These are phyloP conservation scores for Naganishia liquefaciens DNA, from an alignment of 1,284 basidiomycete species.

Conservation along the genomic window DNA sequence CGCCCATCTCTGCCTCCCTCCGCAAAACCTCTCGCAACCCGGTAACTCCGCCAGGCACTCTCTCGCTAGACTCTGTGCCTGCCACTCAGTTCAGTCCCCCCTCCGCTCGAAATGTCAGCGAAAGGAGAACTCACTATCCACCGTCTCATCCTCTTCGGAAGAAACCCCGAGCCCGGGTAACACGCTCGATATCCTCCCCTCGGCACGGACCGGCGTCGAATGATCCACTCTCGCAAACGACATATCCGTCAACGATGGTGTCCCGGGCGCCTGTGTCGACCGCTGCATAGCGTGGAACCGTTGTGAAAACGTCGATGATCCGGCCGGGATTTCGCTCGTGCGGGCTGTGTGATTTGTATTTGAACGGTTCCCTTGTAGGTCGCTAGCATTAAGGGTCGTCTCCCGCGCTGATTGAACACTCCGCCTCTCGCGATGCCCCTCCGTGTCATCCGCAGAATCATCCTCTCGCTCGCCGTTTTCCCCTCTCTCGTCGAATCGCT, in stretches of 20 bases:
- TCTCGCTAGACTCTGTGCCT: constrained; percentile 16
- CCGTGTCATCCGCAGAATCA: background rate
- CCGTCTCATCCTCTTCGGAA: constrained; percentile 15
- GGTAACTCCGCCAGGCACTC: background rate
- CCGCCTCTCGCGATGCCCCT: too few relatives aligned
- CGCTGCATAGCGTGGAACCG: constrained; percentile 11
- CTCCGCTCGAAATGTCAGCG: background rate
- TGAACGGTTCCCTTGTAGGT: background rate
- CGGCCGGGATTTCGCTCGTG: background rate
- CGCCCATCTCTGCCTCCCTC: background rate
- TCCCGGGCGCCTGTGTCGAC: background rate
- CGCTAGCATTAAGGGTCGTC: background rate
- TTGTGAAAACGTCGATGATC: background rate
- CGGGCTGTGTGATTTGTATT: too few relatives aligned
- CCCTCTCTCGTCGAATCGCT: too few relatives aligned
- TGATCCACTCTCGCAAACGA: constrained; percentile 9
- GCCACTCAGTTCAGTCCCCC: background rate
- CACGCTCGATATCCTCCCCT: background rate
- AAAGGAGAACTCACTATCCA: background rate
- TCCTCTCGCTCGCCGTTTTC: background rate
- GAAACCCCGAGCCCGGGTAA: background rate
- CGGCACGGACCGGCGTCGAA: constrained; percentile 7
- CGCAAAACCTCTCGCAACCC: background rate
- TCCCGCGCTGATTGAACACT: background rate
- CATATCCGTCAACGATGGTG: background rate